Evolutionary conservation across 345 rosid genomes (phyloP).

Genomic region (Citrus cavaleriei): DNA sequence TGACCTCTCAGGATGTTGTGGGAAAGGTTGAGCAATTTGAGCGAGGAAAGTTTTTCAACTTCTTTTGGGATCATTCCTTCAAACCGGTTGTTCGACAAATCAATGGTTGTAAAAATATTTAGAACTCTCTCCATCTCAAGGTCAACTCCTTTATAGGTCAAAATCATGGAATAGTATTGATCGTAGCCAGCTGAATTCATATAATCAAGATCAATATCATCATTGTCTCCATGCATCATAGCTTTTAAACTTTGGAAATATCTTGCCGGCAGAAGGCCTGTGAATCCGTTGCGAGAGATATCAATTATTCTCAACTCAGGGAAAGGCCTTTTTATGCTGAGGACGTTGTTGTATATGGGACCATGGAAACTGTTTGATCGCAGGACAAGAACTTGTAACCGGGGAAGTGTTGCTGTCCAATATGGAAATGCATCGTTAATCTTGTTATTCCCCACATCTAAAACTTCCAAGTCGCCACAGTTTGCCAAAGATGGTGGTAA

Average conservation of each 20-base stretch:
- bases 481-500: background rate
- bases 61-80: conserved; percentile 6
- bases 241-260: background rate
- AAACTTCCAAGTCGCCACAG: background rate
- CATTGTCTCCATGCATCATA: background rate
- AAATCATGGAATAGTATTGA: background rate
- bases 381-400: background rate
- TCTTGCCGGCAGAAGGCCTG: conserved; percentile 16
- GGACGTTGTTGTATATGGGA: background rate
- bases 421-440: background rate
- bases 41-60: conserved; percentile 1
- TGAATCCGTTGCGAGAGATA: conserved; percentile 25
- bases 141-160: conserved; percentile 9
- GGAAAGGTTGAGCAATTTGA: background rate
- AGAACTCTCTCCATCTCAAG: background rate
- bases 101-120: background rate
- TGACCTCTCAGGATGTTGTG: background rate
- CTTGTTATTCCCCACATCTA: background rate
- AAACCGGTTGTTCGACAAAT: conserved; percentile 16
- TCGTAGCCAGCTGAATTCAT: too few relatives aligned
- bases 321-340: background rate
- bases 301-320: conserved; percentile 8
- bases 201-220: background rate
- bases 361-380: background rate
- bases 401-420: background rate